Evolutionary conservation across 768 basidiomycete species (phyloP), one percentile per base, ranked within the genome.

Genomic region (Multifurca ochricompacta): DNA sequence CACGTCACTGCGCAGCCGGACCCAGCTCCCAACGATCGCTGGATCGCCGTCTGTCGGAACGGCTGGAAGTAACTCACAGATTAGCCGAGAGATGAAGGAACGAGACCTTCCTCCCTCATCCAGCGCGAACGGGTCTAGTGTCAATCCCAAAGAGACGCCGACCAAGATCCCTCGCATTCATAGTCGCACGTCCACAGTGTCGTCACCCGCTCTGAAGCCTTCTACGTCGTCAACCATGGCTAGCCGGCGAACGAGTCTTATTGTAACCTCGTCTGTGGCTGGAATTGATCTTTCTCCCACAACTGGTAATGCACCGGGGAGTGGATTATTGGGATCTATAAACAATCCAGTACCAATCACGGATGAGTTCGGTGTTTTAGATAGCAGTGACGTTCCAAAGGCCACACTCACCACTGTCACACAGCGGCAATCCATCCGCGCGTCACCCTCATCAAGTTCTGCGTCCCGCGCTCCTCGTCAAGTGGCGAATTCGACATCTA

Each of bases 151-250:
- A 69, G 90, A 91, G 65, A 91, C 91, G 0, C 91, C 91, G 3
- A 94, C 91, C 18, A 93, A 91, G 73, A 94, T 93, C 63, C 91
- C 91, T 43, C 87, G 91, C 23, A 92, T 94, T 36, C 86, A 89
- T n/a, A 88, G 88, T 64, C 79, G 85, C 31, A 82, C 85, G 2
- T 87, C 90, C 4, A 81, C 85, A 9, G 78, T 77, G 48, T 77
- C 80, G 43, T 89, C 89, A 6, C 90, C 90, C 13, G 77, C 85
- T 39, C 67, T 80, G 51, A 83, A 82, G 61, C 72, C 74, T n/a
- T 74, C 80, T 16, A 72, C 75, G 16, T 58, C 68, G 2, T 63
- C 65, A 7, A 66, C 66, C 35, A 67, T 79, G 48, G 72, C 77
- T 8, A 76, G 73, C 56, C 81, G 86, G 34, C 77, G 91, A 37